Percentiles rank a stretch among this genome's conserved stretches.
These are phyloP conservation scores for Dioszegia aurantiaca DNA, from an alignment of 768 basidiomycete genomes.

Conservation along the genomic window DNA sequence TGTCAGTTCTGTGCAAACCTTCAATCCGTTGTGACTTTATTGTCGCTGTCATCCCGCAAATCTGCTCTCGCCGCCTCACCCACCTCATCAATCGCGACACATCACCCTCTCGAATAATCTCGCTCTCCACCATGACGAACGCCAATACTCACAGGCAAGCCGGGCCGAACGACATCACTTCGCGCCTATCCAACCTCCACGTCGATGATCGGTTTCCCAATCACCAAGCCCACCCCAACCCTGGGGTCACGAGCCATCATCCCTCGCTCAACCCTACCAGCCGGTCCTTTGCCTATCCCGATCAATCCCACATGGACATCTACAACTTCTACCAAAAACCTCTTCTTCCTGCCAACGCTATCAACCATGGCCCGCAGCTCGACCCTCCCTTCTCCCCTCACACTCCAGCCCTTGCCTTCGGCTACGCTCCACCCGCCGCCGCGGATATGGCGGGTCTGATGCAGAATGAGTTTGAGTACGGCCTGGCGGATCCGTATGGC, in stretches of 20 bases:
- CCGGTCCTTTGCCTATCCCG: not conserved
- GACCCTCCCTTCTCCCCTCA: not conserved
- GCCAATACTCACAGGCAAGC: not conserved
- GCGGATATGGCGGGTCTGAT: slow-evolving; percentile 7
- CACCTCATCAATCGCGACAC: no score
- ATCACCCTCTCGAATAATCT: no score
- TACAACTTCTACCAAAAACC: slow-evolving; percentile 6
- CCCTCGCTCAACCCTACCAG: not conserved
- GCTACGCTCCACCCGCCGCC: not conserved
- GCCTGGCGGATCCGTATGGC: slow-evolving; percentile 12
- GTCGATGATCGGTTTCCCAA: slow-evolving; percentile 3
- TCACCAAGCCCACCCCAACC: not conserved
- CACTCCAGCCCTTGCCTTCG: not conserved
- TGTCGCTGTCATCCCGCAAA: no score
- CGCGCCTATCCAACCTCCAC: slow-evolving; percentile 5
- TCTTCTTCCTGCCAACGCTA: not conserved
- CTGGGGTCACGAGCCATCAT: not conserved
- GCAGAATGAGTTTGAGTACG: slow-evolving; percentile 15
- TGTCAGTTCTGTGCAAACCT: no score
- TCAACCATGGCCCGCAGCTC: not conserved
- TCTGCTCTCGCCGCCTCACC: no score
- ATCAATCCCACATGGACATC: slow-evolving; percentile 4
- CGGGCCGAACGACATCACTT: not conserved
- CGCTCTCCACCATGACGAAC: not conserved
- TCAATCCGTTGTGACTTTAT: not conserved